Evolutionary conservation across 441 rosid species (phyloP), one percentile per base, ranked within the genome.

Genomic region (Pelargonium australe): DNA sequence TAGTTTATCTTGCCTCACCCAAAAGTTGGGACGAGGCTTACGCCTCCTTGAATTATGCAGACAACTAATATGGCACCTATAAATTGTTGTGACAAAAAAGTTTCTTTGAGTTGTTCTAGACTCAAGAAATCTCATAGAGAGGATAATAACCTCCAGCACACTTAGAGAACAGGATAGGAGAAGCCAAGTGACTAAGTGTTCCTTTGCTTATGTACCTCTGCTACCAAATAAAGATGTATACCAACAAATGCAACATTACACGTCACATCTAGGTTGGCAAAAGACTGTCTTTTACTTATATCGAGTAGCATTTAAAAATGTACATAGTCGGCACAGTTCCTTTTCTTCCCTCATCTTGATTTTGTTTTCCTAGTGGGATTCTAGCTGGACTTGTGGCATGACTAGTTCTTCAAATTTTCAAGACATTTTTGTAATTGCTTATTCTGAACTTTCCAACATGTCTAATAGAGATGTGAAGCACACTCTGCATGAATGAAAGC

Each of bases 21-120:
- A 57, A 57, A 57, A 57, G 62, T 57, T 57, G 62, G 23, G 61
- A 55, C 61, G 23, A 7, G 61, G 61, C 17, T 17, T 55, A 17
- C 16, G 20, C 20, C 23, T 14, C 61, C 61, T 14, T 51, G 4
- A 49, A 49, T 13, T 49, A 49, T 49, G 10, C 6, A 51, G 3
- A 13, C 16, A 25, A 25, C 31, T 51, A 51, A 51, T n/a, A 51
- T 17, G 17, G 7, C 19, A n/a, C 61, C 61, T 55, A 55, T 55
- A 55, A 6, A 20, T 14, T 55, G 61, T 55, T 7, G 23, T 1
- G 19, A 1, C 19, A 7, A 53, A 53, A 53, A 14, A 53, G 37
- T 14, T 53, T 53, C 23, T 53, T 13, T 2, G 60, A 53, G n/a
- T 16, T 20, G 20, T 53, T 14, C 60, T 53, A 16, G 20, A 11